These are phyloP conservation scores for Choanephora cucurbitarum DNA, from an alignment of 371 early-diverging fungal genomes.

Conservation along the genomic window DNA sequence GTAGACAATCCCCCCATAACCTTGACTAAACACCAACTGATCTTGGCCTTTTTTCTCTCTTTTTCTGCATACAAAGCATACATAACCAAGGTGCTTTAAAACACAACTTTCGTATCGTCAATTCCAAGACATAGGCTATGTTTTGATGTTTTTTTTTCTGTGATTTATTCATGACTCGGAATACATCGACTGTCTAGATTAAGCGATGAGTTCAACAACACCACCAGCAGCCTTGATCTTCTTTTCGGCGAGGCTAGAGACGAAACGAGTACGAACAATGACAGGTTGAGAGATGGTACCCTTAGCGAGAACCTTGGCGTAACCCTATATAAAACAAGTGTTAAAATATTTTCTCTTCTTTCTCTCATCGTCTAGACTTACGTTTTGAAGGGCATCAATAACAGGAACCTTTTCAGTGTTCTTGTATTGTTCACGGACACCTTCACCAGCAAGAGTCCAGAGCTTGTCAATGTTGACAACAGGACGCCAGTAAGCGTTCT, in stretches of 20 bases:
- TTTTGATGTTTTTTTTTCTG: no score
- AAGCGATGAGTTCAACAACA: constrained; percentile 45
- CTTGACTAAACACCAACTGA: no score
- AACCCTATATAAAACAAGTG: constrained; percentile 60
- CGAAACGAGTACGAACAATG: constrained; percentile 97
- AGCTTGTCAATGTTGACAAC: constrained; percentile 93
- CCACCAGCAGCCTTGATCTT: constrained; percentile 99
- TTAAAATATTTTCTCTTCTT: background rate
- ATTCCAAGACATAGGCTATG: no score
- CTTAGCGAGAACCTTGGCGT: constrained; percentile 97
- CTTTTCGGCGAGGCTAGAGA: constrained; percentile 94
- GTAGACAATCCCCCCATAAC: no score
- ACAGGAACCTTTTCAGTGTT: constrained; percentile 93
- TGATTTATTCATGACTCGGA: background rate
- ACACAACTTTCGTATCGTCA: no score
- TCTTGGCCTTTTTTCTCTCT: no score
- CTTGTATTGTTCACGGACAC: constrained; percentile 83
- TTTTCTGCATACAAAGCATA: no score
- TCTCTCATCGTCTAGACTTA: constrained; percentile 36
- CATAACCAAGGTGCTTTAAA: no score
- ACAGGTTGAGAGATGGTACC: constrained; percentile 94
- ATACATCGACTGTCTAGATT: background rate
- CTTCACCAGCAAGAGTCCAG: constrained; percentile 93
- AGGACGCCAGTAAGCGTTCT: constrained; percentile 87
- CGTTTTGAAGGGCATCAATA: constrained; percentile 84